Evolutionary conservation across 1,139 yeast genomes (phyloP).

Genomic region (Diutina siamensis): DNA sequence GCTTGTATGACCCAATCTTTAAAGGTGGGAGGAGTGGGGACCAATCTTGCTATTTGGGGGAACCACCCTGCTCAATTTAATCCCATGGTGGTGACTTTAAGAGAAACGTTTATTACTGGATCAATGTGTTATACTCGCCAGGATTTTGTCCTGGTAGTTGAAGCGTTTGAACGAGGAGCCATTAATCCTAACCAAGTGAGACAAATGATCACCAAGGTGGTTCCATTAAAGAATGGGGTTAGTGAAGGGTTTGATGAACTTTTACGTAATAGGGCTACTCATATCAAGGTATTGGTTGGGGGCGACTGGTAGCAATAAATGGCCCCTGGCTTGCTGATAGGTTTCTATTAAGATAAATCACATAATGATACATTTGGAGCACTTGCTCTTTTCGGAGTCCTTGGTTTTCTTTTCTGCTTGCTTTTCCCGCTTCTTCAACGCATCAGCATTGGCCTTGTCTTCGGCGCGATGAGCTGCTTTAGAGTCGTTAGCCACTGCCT

Average conservation of each 20-base stretch:
- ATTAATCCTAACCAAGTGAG: not conserved
- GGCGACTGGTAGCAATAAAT: not conserved
- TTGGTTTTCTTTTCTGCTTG: slow-evolving; percentile 5
- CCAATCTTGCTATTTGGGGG: slow-evolving; percentile 3
- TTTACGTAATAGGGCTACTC: not conserved
- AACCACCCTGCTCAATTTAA: not conserved
- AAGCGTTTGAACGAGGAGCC: not conserved
- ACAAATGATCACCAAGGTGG: not conserved
- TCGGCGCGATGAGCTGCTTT: not conserved
- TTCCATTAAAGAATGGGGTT: not conserved
- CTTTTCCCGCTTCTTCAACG: not conserved
- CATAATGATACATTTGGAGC: slow-evolving; percentile 6
- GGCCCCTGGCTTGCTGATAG: too few species aligned
- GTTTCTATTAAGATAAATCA: not conserved
- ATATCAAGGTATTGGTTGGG: not conserved
- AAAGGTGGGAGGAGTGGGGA: slow-evolving; percentile 1
- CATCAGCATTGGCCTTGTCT: not conserved
- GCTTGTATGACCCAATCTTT: not conserved
- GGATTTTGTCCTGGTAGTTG: not conserved
- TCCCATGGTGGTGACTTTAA: not conserved
- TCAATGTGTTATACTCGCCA: not conserved
- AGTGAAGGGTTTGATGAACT: slow-evolving; percentile 2
- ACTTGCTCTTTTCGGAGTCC: not conserved
- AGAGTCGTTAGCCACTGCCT: slow-evolving; percentile 1
- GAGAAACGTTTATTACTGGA: not conserved